phyloP scores from a whole-genome alignment of 2,329 filamentous ascomycete genomes.

The Thelonectria rubi region DNA sequence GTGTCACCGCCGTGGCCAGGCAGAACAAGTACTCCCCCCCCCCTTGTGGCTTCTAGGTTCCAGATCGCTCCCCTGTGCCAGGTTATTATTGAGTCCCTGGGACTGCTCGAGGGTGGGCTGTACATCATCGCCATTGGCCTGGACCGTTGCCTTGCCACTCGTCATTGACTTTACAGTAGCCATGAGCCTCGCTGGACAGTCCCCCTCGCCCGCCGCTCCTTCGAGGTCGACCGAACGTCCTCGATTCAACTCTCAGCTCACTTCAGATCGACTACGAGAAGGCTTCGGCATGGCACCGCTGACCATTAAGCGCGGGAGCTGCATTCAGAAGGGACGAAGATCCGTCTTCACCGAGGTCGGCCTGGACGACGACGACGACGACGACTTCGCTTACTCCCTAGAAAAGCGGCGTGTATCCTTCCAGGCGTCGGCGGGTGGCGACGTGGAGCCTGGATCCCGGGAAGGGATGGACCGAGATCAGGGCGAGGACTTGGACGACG shows the following conservation, averaged over 20 bases:
- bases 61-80: background rate
- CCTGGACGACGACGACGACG: conserved; percentile 47
- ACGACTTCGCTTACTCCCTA: conserved; percentile 31
- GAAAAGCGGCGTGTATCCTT: conserved; percentile 29
- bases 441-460: conserved; percentile 7
- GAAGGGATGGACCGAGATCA: conserved; percentile 12
- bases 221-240: conserved; percentile 48
- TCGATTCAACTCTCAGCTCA: conserved; percentile 60
- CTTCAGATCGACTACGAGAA: conserved; percentile 62
- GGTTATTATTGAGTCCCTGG: background rate
- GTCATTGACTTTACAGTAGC: conserved; percentile 21
- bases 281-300: conserved; percentile 51
- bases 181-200: conserved; percentile 37
- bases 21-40: background rate
- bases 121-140: background rate
- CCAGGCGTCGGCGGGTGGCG: conserved; percentile 36
- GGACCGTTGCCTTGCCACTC: conserved; percentile 30
- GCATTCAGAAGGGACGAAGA: conserved; percentile 59
- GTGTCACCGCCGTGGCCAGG: background rate
- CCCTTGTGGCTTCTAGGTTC: conserved; percentile 36
- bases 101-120: conserved; percentile 3
- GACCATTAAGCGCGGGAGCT: conserved; percentile 53
- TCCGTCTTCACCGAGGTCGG: conserved; percentile 64
- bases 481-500: conserved; percentile 13
- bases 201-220: conserved; percentile 27